Evolutionary conservation across 1,284 basidiomycete species (phyloP).

Genomic region (Microstroma glucosiphilum): DNA sequence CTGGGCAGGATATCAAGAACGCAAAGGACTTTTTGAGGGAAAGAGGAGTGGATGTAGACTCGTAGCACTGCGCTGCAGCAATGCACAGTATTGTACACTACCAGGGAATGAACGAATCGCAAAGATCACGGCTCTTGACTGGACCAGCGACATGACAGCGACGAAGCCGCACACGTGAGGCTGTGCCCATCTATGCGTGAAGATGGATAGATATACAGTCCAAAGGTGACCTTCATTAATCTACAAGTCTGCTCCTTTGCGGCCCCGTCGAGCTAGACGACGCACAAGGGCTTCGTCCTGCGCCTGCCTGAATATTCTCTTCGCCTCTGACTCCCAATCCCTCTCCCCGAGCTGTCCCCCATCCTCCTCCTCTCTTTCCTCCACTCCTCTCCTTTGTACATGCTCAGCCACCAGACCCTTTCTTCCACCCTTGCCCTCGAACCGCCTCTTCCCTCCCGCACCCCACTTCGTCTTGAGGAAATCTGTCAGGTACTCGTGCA

Average conservation of each 20-base stretch:
- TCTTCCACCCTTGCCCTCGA: neutral
- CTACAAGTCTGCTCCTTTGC: neutral
- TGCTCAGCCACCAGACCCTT: neutral
- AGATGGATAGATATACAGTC: too few relatives aligned
- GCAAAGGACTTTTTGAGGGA: slow-evolving; percentile 29
- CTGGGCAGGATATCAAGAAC: slow-evolving; percentile 28
- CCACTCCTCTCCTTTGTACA: neutral
- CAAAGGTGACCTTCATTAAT: too few relatives aligned
- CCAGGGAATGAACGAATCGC: too few relatives aligned
- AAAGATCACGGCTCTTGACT: too few relatives aligned
- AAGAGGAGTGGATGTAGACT: slow-evolving; percentile 26
- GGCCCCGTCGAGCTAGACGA: neutral
- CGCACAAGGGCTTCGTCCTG: neutral
- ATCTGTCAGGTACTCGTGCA: slow-evolving; percentile 76
- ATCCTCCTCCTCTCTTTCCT: neutral
- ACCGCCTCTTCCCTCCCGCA: slow-evolving; percentile 57
- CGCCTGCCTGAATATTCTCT: neutral
- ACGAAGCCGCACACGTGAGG: too few relatives aligned
- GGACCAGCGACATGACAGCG: too few relatives aligned
- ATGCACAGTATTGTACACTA: too few relatives aligned
- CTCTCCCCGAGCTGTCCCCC: neutral
- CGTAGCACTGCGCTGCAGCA: neutral
- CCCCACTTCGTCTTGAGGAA: slow-evolving; percentile 89
- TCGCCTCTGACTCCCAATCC: neutral
- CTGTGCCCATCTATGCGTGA: too few relatives aligned